Evolutionary conservation across 768 basidiomycete species (phyloP), one percentile per base, ranked within the genome.

Genomic region (Cantharellus cinnabarinus): DNA sequence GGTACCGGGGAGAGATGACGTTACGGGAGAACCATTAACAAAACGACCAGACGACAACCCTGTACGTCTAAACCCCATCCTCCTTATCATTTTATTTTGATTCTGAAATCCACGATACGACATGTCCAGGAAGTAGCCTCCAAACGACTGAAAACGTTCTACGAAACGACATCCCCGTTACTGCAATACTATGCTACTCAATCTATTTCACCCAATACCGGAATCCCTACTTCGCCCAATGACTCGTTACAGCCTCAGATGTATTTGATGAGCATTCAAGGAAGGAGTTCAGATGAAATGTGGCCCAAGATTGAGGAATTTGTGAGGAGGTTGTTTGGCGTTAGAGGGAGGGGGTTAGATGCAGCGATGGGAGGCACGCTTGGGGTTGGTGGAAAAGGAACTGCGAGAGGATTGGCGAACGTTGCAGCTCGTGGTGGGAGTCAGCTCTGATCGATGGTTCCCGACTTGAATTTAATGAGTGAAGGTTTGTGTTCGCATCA

Each of bases 1-100:
- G 64, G 77, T 83, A 2, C 74, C 80, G 3, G 89, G 91, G 0
- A 73, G 77, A 56, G 90, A 95, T 71, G 89, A 95, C 65, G 71
- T 79, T 58, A 93, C 90, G 0, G 89, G 88, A 35, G 89, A 94
- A 66, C 80, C 82, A 3, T 74, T 94, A n/a, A 80, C 76, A n/a
- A 85, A 83, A 65, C 77, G 90, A 37, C 84, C 87, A 14, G 90
- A 94, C 66, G 90, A 94, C 66, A 85, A 85, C 68, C 86, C 89
- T 3, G 89, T 89, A 66, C 57, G 82, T 73, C 34, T 56, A 58
- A 29, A 29, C 0, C 1, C 20, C 20, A 29, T 50, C 5, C 37
- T 50, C 53, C 57, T n/a, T 35, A 35, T n/a, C 42, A 39, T 42
- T 38, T 14, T 39, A 10, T 42, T 5, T 57, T 15, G 44, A 10